Base-by-base conservation (phyloP, 164 flowering plant genomes). In the Stephania japonica region DNA sequence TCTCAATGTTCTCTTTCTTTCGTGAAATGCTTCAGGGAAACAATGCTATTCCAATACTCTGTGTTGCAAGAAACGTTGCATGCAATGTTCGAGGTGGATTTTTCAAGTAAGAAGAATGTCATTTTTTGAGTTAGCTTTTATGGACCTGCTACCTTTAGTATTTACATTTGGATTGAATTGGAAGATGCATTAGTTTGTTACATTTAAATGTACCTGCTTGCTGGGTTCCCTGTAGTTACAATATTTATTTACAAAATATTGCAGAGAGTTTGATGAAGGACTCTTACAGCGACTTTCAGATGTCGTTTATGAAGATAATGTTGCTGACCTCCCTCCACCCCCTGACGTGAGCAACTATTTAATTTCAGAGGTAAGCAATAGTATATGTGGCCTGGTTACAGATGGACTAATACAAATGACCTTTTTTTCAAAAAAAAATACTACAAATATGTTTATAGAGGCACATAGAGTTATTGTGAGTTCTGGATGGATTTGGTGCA, bases 31-130 rank as follows among this genome's bases (percentile, higher is more conserved):
- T 68, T 38, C 72, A 96, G 99, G 95, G 86, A 77, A 91, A 84
- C 78, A 90, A 86, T 84, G 79, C 89, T 53, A 78, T 87, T 68
- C 97, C 99, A 64, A 89, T 93, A 47, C 80, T 96, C 27, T 93
- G 97, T 78, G 94, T 93, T 77, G 99, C 97, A 68, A 89, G 99
- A 85, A 96, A 93, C 83, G 97, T 92, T 82, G 98, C 98, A 23
- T 96, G 99, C 88, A 93, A 90, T 87, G 98, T 96, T 44, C 88
- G 99, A 81, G 96, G 97, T 75, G 91, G 97, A 61, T 96, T 93
- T 78, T 96, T 92, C 89, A 96, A 86, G 99, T 96, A 89, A 91
- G 97, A 70, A 24, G 50, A 32, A 19, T 32, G 23, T 44, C 42
- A 32, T 12, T 47, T 24, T 43, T 1, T 62, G 49, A 13, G 44